Conservation (phyloP, 805 yeast species). For the Ascoidea asiatica region DNA sequence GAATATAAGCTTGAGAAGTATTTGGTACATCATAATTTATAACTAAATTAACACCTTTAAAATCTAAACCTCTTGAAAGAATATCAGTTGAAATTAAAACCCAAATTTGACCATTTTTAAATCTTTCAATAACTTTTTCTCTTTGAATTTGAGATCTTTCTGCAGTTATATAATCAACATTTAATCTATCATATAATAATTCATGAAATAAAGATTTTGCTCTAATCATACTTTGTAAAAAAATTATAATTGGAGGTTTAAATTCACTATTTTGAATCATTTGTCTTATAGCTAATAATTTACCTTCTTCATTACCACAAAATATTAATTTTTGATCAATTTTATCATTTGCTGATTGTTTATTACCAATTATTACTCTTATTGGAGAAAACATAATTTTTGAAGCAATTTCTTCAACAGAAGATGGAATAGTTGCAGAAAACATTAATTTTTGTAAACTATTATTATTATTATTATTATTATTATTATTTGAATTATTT, state of each 20-base stretch:
- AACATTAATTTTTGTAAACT: slow-evolving; percentile 62
- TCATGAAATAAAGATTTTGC: slow-evolving; percentile 95
- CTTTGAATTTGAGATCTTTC: slow-evolving; percentile 86
- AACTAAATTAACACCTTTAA: slow-evolving; percentile 87
- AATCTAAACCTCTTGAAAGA: slow-evolving; percentile 91
- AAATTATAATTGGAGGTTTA: slow-evolving; percentile 85
- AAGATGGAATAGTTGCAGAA: slow-evolving; percentile 92
- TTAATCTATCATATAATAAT: slow-evolving; percentile 76
- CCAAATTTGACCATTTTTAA: slow-evolving; percentile 89
- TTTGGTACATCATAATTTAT: slow-evolving; percentile 95
- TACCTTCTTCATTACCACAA: slow-evolving; percentile 95
- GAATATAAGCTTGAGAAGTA: slow-evolving; percentile 89
- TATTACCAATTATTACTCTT: slow-evolving; percentile 81
- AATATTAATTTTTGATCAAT: slow-evolving; percentile 75
- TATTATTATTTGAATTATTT: slow-evolving; percentile 5
- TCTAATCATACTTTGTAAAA: slow-evolving; percentile 81
- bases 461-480: neutral
- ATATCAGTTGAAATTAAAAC: slow-evolving; percentile 95
- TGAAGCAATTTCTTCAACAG: slow-evolving; percentile 78
- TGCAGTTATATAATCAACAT: slow-evolving; percentile 93
- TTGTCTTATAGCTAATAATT: slow-evolving; percentile 80
- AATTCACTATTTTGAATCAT: slow-evolving; percentile 74
- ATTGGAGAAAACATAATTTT: slow-evolving; percentile 67
- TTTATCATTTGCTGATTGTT: slow-evolving; percentile 78
- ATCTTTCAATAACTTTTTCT: slow-evolving; percentile 69